phyloP scores from a whole-genome alignment of 441 rosid species.

The Gossypium schwendimanii region DNA sequence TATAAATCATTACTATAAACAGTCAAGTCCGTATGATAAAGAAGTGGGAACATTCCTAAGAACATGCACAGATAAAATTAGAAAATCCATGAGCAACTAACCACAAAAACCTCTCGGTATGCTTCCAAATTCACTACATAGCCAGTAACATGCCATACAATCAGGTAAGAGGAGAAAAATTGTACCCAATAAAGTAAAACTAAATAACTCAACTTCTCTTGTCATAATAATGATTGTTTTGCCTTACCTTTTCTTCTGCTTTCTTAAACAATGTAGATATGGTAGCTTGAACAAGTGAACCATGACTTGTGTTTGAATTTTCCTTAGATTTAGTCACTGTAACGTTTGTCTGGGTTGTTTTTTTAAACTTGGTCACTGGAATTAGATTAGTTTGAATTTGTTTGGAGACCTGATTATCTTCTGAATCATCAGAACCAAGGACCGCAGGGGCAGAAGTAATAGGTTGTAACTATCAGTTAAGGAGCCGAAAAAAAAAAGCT shows the following conservation, averaged over 20 bases:
- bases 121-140: background rate
- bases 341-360: conserved; percentile 22
- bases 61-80: background rate
- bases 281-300: conserved; percentile 73
- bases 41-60: background rate
- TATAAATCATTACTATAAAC: background rate
- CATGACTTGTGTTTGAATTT: conserved; percentile 22
- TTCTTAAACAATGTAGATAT: conserved; percentile 72
- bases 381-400: conserved; percentile 22
- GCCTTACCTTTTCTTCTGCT: conserved; percentile 51
- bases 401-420: conserved; percentile 17
- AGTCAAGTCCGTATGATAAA: background rate
- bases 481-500: conserved; percentile 12
- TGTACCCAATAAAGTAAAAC: background rate
- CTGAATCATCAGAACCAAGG: conserved; percentile 19
- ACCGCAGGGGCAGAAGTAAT: conserved; percentile 19
- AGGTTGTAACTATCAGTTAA: conserved; percentile 26
- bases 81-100: background rate
- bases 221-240: background rate
- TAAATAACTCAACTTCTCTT: conserved; percentile 9
- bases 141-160: background rate
- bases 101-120: background rate
- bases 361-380: conserved; percentile 25
- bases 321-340: conserved; percentile 29
- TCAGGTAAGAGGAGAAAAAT: background rate